phyloP scores from a whole-genome alignment of 2,329 filamentous ascomycete genomes.

The Phoma herbarum region DNA sequence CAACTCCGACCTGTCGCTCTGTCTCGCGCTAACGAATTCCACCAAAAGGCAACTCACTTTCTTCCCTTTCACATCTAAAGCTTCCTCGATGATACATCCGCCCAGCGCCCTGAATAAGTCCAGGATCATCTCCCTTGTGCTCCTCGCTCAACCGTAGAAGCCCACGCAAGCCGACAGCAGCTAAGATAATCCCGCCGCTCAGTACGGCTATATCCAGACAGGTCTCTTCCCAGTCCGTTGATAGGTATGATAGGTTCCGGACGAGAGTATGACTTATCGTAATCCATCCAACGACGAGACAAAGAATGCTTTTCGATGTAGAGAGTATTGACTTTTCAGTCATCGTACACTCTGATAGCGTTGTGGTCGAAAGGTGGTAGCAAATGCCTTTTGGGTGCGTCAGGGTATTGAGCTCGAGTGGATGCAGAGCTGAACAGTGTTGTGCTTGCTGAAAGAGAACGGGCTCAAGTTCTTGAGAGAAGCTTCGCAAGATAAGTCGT shows the following conservation, averaged over 20 bases:
- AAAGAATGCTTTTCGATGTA: not conserved
- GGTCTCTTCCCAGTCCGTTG: not conserved
- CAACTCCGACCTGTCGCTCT: not conserved
- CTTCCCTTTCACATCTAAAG: not conserved
- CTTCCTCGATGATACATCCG: no score
- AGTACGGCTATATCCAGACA: not conserved
- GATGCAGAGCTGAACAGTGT: not conserved
- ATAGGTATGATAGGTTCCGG: not conserved
- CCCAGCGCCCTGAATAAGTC: not conserved
- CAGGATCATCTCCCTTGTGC: not conserved
- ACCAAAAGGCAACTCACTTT: not conserved
- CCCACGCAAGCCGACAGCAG: not conserved
- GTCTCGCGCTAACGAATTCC: not conserved
- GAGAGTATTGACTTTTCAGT: not conserved
- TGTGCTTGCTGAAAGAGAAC: no score
- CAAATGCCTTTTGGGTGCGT: not conserved
- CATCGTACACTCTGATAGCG: not conserved
- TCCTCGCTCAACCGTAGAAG: not conserved
- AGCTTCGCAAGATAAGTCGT: not conserved
- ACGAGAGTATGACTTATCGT: not conserved
- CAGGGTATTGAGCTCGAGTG: not conserved
- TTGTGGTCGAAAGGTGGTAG: not conserved
- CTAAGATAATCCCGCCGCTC: not conserved
- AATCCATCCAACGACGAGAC: not conserved
- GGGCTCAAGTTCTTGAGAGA: no score